phyloP scores from a whole-genome alignment of 768 basidiomycete genomes.

The Cystobasidium tubakii region DNA sequence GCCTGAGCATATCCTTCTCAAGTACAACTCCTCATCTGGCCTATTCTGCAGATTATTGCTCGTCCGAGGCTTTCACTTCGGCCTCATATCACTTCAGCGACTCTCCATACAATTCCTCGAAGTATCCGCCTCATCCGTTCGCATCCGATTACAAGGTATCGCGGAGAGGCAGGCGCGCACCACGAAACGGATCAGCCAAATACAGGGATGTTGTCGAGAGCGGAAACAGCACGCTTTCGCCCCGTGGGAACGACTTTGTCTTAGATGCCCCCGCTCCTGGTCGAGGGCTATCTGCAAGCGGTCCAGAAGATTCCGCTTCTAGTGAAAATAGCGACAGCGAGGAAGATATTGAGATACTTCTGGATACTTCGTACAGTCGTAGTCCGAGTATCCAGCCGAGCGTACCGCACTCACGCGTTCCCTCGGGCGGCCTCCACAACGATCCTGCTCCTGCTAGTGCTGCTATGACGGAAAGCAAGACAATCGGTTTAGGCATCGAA shows the following conservation, averaged over 20 bases:
- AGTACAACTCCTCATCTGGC: slow-evolving; percentile 15
- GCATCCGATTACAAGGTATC: neutral
- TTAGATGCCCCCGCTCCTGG: neutral
- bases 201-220: neutral
- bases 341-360: slow-evolving; percentile 25
- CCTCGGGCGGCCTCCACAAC: neutral
- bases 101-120: slow-evolving; percentile 6
- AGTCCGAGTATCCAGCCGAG: slow-evolving; percentile 6
- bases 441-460: neutral
- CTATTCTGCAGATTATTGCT: neutral
- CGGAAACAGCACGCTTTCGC: neutral
- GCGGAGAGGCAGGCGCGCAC: neutral
- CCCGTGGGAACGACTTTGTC: neutral
- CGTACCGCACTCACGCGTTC: neutral
- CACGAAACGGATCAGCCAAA: neutral
- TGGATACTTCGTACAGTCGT: neutral
- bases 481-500: slow-evolving; percentile 9
- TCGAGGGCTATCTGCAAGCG: neutral
- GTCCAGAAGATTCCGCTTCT: neutral
- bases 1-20: neutral
- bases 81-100: neutral
- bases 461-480: neutral
- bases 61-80: neutral
- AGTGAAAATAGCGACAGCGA: slow-evolving; percentile 15
- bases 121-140: slow-evolving; percentile 27